Evolutionary conservation across 2,329 filamentous ascomycete genomes (phyloP).

Genomic region (Neopestalotiopsis clavispora): DNA sequence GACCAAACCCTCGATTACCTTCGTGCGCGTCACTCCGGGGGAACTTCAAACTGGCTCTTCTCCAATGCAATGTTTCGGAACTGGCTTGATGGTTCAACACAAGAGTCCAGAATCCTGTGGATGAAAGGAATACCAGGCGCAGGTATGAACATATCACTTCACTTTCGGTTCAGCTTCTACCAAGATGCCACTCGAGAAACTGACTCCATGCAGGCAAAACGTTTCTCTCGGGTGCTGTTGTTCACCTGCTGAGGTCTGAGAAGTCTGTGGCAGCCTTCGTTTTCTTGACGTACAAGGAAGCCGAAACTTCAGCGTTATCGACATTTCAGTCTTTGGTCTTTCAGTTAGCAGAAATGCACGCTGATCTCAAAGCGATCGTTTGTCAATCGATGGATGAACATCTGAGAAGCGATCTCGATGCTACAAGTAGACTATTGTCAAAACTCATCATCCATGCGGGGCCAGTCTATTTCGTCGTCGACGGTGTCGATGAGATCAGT

Average conservation of each 20-base stretch:
- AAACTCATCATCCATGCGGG: neutral
- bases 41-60: neutral
- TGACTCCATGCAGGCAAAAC: neutral
- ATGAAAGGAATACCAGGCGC: neutral
- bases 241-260: neutral
- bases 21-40: neutral
- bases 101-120: neutral
- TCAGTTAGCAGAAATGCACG: neutral
- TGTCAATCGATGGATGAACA: neutral
- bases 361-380: neutral
- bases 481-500: neutral
- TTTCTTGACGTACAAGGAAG: neutral
- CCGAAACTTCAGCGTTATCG: neutral
- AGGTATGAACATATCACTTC: neutral
- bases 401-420: neutral
- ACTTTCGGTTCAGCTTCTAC: neutral
- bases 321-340: neutral
- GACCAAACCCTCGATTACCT: neutral
- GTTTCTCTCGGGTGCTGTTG: neutral
- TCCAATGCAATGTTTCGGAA: too few relatives aligned
- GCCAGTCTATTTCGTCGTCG: neutral
- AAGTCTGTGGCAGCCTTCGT: neutral
- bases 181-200: neutral
- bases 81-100: neutral
- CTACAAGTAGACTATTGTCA: neutral